phyloP scores from a whole-genome alignment of 2,329 filamentous ascomycete species.

The Botryosphaeria dothidea region DNA sequence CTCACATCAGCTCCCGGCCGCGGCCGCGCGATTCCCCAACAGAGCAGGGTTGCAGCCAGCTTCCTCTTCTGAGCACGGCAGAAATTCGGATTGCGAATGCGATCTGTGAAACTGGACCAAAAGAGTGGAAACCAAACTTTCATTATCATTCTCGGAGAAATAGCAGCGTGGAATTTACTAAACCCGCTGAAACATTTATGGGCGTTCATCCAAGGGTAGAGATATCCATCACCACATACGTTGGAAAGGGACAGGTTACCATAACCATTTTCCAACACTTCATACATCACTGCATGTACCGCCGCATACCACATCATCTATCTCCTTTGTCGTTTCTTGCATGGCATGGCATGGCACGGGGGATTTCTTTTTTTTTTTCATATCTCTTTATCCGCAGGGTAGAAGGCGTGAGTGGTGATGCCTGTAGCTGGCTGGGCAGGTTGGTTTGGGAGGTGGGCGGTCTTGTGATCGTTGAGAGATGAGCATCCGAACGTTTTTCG shows the following conservation, averaged over 20 bases:
- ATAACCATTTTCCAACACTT: not conserved
- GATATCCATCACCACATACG: not conserved
- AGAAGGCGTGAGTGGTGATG: not conserved
- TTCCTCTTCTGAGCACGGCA: not conserved
- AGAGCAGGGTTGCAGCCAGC: constrained; percentile 8
- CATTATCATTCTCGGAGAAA: not conserved
- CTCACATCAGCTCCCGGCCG: not conserved
- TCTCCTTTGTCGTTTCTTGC: constrained; percentile 12
- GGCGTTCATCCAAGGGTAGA: not conserved
- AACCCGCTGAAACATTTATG: not conserved
- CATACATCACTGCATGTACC: constrained; percentile 10
- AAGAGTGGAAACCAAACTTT: constrained; percentile 12
- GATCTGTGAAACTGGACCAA: constrained; percentile 8
- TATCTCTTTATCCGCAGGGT: not conserved
- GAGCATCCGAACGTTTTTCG: constrained; percentile 11
- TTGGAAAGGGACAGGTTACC: not conserved
- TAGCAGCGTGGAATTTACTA: not conserved
- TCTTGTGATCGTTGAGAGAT: constrained; percentile 11
- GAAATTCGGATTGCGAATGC: not conserved
- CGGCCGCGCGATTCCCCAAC: not conserved
- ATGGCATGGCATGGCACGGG: constrained; percentile 16
- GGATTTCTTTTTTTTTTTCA: not conserved
- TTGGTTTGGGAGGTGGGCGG: not conserved
- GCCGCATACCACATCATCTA: constrained; percentile 11
- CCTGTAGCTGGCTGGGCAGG: not conserved